Evolutionary conservation across 257 asterid species (phyloP).

Genomic region (Petrea volubilis): DNA sequence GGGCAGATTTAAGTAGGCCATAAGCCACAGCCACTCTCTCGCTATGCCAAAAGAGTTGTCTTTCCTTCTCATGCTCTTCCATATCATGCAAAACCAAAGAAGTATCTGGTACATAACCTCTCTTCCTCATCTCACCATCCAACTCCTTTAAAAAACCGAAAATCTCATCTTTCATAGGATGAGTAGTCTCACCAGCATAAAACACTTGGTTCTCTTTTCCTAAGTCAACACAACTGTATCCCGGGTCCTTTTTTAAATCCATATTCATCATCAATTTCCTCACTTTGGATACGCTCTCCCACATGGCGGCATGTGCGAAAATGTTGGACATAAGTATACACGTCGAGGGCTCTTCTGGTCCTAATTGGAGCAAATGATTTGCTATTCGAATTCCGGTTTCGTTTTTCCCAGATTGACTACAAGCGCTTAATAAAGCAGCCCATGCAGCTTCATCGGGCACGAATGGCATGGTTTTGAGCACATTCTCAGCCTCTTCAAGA

Average conservation of each 20-base stretch:
- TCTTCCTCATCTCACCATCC: constrained; percentile 66
- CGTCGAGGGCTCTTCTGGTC: constrained; percentile 62
- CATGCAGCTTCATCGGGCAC: constrained; percentile 78
- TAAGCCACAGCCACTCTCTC: constrained; percentile 79
- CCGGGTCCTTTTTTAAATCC: constrained; percentile 69
- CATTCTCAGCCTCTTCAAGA: constrained; percentile 60
- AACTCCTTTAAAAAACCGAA: constrained; percentile 43
- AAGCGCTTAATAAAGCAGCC: constrained; percentile 71
- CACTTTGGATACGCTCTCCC: constrained; percentile 63
- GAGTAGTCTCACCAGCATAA: constrained; percentile 67
- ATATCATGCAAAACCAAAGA: constrained; percentile 70
- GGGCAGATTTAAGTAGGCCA: constrained; percentile 65
- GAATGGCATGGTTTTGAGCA: constrained; percentile 66
- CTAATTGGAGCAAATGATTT: constrained; percentile 45
- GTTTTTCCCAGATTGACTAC: constrained; percentile 46
- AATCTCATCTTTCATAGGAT: constrained; percentile 62
- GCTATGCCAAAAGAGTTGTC: constrained; percentile 85
- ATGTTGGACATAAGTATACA: constrained; percentile 62
- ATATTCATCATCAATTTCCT: constrained; percentile 50
- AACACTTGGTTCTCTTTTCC: constrained; percentile 66
- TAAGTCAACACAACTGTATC: constrained; percentile 61
- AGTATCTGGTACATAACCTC: constrained; percentile 73
- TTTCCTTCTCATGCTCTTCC: constrained; percentile 72
- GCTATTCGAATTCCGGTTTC: constrained; percentile 67
- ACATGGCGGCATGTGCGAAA: constrained; percentile 61